phyloP scores from a whole-genome alignment of 2,329 filamentous ascomycete species.

The Colletotrichum sp. region DNA sequence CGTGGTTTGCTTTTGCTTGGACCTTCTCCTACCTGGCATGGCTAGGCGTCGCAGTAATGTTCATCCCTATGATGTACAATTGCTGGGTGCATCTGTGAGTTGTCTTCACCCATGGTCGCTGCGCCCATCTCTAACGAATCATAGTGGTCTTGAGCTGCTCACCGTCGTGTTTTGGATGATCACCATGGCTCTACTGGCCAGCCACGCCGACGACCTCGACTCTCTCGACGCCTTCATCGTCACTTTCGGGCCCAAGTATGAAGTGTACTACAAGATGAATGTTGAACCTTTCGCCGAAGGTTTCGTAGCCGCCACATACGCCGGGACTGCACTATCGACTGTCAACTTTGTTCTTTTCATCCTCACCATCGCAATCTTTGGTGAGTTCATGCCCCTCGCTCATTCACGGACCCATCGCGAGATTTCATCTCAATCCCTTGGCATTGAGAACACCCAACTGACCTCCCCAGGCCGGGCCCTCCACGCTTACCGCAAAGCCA shows the following conservation, averaged over 20 bases:
- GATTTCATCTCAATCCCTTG: not conserved
- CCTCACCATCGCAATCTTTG: slow-evolving; percentile 17
- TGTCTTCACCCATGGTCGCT: not conserved
- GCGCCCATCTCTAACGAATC: not conserved
- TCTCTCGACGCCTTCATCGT: slow-evolving; percentile 20
- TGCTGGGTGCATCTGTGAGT: slow-evolving; percentile 25
- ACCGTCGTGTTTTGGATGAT: slow-evolving; percentile 23
- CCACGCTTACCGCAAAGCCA: slow-evolving; percentile 11
- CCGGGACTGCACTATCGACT: slow-evolving; percentile 14
- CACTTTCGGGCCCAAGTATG: slow-evolving; percentile 17
- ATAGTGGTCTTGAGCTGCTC: slow-evolving; percentile 20
- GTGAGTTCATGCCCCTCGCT: not conserved
- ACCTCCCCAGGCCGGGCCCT: slow-evolving; percentile 17
- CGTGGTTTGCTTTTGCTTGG: slow-evolving; percentile 24
- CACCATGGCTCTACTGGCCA: slow-evolving; percentile 19
- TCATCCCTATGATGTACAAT: slow-evolving; percentile 24
- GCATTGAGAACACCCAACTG: not conserved
- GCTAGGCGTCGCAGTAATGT: slow-evolving; percentile 18
- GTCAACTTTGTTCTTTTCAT: slow-evolving; percentile 21
- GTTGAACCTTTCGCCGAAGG: slow-evolving; percentile 14
- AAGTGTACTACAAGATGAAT: slow-evolving; percentile 21
- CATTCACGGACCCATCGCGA: not conserved
- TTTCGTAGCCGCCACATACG: slow-evolving; percentile 22
- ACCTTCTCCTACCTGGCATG: slow-evolving; percentile 23
- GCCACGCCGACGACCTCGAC: slow-evolving; percentile 24